phyloP scores from a whole-genome alignment of 345 rosid species.

The Hirschfeldia incana region DNA sequence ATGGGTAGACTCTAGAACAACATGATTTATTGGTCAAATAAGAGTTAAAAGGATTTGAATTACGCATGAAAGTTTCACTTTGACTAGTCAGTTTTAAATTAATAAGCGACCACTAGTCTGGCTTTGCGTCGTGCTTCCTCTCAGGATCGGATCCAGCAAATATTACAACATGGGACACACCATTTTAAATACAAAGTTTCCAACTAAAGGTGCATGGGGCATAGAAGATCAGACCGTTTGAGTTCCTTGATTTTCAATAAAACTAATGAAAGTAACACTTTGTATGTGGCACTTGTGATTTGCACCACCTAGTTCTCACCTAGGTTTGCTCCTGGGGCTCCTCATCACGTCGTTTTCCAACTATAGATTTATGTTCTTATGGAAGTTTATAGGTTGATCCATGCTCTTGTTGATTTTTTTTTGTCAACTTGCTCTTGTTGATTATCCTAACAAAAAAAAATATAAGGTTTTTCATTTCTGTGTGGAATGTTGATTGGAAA shows the following conservation, averaged over 20 bases:
- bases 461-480: background rate
- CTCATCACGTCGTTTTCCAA: slow-evolving; percentile 31
- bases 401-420: background rate
- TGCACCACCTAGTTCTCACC: background rate
- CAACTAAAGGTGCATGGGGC: background rate
- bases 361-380: slow-evolving; percentile 2
- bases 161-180: background rate
- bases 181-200: too few species aligned
- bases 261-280: background rate
- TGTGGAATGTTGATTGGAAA: background rate
- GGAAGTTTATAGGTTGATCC: background rate
- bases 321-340: background rate
- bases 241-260: background rate
- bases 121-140: slow-evolving; percentile 26
- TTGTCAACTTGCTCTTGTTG: too few species aligned
- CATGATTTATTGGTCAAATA: background rate
- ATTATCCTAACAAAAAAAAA: background rate
- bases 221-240: background rate
- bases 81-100: slow-evolving; percentile 13
- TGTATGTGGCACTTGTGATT: background rate
- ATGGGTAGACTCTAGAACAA: slow-evolving; percentile 2
- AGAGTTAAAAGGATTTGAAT: background rate
- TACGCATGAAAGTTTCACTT: slow-evolving; percentile 20
- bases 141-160: background rate
- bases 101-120: slow-evolving; percentile 20